Percentiles rank a stretch among this genome's conserved stretches.
phyloP scores from a whole-genome alignment of 352 stramenopile genomes.

The Pythium pyrilobum region DNA sequence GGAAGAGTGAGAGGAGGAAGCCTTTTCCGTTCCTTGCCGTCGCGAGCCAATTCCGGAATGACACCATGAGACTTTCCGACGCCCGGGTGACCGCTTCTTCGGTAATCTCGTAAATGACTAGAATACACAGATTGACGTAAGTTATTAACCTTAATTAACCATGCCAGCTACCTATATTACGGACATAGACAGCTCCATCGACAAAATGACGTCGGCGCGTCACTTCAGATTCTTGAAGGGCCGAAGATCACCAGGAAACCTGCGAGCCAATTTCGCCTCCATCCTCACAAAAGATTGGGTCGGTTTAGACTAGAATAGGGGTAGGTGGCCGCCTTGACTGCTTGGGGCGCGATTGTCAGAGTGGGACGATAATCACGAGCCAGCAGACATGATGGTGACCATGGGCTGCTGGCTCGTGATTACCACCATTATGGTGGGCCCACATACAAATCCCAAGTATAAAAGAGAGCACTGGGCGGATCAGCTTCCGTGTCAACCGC shows the following conservation, averaged over 20 bases:
- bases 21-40: constrained; percentile 4
- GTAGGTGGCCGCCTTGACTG: not conserved
- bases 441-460: not conserved
- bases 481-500: not conserved
- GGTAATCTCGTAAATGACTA: not conserved
- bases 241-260: constrained; percentile 19
- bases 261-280: no score
- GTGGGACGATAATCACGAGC: not conserved
- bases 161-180: constrained; percentile 8
- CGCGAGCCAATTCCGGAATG: constrained; percentile 17
- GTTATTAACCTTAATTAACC: no score
- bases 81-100: not conserved
- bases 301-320: constrained; percentile 7
- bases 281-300: no score
- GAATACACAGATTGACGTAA: no score
- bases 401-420: no score
- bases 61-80: constrained; percentile 8
- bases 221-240: constrained; percentile 26
- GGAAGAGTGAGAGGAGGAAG: not conserved
- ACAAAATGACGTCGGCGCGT: constrained; percentile 28
- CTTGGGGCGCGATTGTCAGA: not conserved
- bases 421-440: no score
- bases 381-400: no score
- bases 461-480: no score
- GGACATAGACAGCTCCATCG: constrained; percentile 11